Evolutionary conservation across 2,329 filamentous ascomycete species (phyloP).

Genomic region (Alternaria sp.): DNA sequence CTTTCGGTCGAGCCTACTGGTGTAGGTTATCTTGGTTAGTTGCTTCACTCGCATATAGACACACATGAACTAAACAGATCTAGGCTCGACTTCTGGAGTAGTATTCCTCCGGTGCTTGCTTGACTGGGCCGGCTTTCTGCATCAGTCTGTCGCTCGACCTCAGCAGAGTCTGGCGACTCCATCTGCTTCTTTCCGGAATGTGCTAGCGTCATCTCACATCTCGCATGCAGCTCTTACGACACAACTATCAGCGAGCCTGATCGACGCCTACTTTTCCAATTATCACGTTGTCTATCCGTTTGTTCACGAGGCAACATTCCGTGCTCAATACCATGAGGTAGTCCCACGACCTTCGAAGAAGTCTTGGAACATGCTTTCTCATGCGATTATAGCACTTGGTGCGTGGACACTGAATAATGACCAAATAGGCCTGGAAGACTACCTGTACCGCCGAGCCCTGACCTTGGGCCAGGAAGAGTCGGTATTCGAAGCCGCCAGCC

Average conservation of each 20-base stretch:
- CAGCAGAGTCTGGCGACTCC: constrained; percentile 16
- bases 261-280: constrained; percentile 38
- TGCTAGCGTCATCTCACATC: constrained; percentile 33
- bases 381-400: constrained; percentile 35
- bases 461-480: constrained; percentile 38
- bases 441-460: constrained; percentile 36
- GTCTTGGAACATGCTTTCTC: constrained; percentile 40
- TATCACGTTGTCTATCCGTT: constrained; percentile 39
- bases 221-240: constrained; percentile 34
- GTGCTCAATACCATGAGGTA: constrained; percentile 39
- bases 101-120: constrained; percentile 38
- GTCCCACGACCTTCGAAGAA: constrained; percentile 32
- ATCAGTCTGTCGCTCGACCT: constrained; percentile 30
- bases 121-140: constrained; percentile 40
- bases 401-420: constrained; percentile 38
- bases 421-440: constrained; percentile 35
- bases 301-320: constrained; percentile 39
- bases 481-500: constrained; percentile 36
- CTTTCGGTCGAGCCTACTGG: constrained; percentile 40
- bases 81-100: constrained; percentile 39
- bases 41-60: neutral
- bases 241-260: constrained; percentile 32
- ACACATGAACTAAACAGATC: constrained; percentile 5
- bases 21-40: constrained; percentile 37
- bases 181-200: constrained; percentile 25